Conservation (phyloP, 345 rosid genomes). For the Moringa oleifera region DNA sequence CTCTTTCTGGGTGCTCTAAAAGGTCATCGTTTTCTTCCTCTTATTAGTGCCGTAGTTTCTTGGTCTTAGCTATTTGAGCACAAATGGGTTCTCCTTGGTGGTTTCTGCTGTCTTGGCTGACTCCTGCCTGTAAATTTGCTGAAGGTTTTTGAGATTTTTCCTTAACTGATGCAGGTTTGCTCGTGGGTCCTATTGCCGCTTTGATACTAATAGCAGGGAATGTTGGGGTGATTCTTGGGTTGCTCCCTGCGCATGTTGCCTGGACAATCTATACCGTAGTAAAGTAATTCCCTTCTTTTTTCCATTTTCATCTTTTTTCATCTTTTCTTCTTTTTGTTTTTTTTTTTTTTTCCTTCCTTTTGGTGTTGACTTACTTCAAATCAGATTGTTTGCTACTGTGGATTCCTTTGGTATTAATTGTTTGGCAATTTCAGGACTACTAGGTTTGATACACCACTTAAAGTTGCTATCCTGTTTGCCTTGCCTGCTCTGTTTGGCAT, state of each 20-base stretch:
- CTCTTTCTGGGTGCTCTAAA: conserved; percentile 70
- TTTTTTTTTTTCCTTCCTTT: too few species aligned
- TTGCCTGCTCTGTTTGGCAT: conserved; percentile 65
- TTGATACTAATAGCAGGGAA: conserved; percentile 58
- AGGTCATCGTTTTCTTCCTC: conserved; percentile 30
- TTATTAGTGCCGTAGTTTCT: not conserved
- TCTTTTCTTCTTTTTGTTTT: not conserved
- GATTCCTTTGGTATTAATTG: not conserved
- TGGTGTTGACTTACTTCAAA: not conserved
- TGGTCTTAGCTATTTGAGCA: not conserved
- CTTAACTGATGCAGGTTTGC: conserved; percentile 40
- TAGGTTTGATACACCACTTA: conserved; percentile 54
- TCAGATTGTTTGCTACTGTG: not conserved
- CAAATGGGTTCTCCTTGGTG: not conserved
- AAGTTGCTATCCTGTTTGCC: conserved; percentile 49
- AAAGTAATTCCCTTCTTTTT: conserved; percentile 31
- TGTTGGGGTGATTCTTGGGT: conserved; percentile 60
- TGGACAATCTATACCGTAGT: conserved; percentile 61
- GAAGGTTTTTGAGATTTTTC: conserved; percentile 3
- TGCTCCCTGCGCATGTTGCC: conserved; percentile 64
- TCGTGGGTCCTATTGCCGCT: conserved; percentile 78
- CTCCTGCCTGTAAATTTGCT: not conserved
- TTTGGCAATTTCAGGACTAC: conserved; percentile 41
- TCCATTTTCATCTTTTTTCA: not conserved
- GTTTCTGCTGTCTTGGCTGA: not conserved